Conservation (phyloP, 331 rosid species). For the Phaseolus coccineus region DNA sequence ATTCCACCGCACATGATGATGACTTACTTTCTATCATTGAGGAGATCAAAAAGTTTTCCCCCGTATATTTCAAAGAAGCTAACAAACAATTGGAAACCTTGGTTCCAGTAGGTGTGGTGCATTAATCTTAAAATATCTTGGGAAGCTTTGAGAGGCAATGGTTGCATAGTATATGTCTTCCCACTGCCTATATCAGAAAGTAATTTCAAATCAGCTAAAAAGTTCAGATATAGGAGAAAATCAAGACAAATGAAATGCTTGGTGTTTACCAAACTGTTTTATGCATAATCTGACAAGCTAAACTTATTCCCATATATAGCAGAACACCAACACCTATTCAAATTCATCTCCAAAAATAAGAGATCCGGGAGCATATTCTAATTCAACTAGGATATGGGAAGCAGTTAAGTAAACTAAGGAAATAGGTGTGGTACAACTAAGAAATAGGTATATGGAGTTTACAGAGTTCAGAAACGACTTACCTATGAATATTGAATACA, state of each 20-base stretch:
- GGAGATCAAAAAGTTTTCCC: slow-evolving; percentile 85
- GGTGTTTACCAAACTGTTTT: slow-evolving; percentile 4
- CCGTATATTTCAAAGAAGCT: slow-evolving; percentile 93
- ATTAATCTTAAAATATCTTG: slow-evolving; percentile 71
- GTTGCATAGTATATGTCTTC: slow-evolving; percentile 91
- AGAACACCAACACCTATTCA: slow-evolving; percentile 12
- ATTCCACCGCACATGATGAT: slow-evolving; percentile 32
- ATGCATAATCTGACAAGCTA: neutral
- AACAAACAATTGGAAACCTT: slow-evolving; percentile 73
- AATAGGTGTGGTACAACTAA: neutral
- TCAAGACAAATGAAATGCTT: slow-evolving; percentile 23
- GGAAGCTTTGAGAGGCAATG: slow-evolving; percentile 88
- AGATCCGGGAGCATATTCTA: slow-evolving; percentile 8
- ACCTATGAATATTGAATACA: neutral
- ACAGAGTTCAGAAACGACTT: neutral
- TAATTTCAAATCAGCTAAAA: slow-evolving; percentile 33
- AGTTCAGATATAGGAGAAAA: slow-evolving; percentile 12
- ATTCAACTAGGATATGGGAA: neutral
- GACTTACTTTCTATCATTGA: slow-evolving; percentile 81
- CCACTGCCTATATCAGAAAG: slow-evolving; percentile 69
- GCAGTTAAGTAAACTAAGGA: neutral
- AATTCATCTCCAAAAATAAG: neutral
- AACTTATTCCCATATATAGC: slow-evolving; percentile 24
- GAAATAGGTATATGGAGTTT: neutral
- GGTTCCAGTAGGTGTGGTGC: slow-evolving; percentile 69